phyloP scores from a whole-genome alignment of 345 rosid genomes.

The Trapa incisa region DNA sequence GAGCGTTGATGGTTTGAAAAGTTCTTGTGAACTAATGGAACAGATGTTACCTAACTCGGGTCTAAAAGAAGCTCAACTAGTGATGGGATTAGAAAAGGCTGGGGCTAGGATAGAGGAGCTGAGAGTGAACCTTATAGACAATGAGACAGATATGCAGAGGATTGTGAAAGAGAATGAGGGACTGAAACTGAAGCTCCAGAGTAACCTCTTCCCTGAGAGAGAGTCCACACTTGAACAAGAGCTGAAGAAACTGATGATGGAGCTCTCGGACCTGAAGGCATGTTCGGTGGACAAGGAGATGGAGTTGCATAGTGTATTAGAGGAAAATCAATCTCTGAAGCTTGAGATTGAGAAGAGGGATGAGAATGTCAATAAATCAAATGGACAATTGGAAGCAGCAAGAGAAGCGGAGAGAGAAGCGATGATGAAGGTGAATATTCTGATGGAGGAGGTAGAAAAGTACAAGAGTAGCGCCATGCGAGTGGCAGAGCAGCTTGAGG shows the following conservation, averaged over 20 bases:
- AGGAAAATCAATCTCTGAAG: conserved; percentile 57
- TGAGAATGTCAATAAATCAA: conserved; percentile 19
- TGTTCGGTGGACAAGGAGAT: conserved; percentile 65
- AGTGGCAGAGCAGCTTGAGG: conserved; percentile 68
- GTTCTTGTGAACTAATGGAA: conserved; percentile 39
- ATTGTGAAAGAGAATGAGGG: conserved; percentile 67
- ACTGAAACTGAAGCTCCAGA: conserved; percentile 32
- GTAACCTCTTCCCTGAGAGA: conserved; percentile 16
- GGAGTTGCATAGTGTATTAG: conserved; percentile 44
- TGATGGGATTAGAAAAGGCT: conserved; percentile 41
- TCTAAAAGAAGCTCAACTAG: conserved; percentile 47
- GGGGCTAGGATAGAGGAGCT: conserved; percentile 49
- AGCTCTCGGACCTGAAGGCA: conserved; percentile 41
- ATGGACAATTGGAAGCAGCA: conserved; percentile 23
- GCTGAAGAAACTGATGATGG: conserved; percentile 34
- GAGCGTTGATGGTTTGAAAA: conserved; percentile 26
- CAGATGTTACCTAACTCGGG: conserved; percentile 26
- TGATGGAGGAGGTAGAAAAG: conserved; percentile 75
- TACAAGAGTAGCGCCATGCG: conserved; percentile 52
- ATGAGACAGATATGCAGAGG: conserved; percentile 69
- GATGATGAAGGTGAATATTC: conserved; percentile 50
- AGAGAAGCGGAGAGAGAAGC: conserved; percentile 47
- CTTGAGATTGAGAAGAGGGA: conserved; percentile 40
- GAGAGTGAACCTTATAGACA: conserved; percentile 71
- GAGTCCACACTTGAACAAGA: conserved; percentile 35